Evolutionary conservation across 2,329 filamentous ascomycete genomes (phyloP).

Genomic region (Colletotrichum lindemuthianum): DNA sequence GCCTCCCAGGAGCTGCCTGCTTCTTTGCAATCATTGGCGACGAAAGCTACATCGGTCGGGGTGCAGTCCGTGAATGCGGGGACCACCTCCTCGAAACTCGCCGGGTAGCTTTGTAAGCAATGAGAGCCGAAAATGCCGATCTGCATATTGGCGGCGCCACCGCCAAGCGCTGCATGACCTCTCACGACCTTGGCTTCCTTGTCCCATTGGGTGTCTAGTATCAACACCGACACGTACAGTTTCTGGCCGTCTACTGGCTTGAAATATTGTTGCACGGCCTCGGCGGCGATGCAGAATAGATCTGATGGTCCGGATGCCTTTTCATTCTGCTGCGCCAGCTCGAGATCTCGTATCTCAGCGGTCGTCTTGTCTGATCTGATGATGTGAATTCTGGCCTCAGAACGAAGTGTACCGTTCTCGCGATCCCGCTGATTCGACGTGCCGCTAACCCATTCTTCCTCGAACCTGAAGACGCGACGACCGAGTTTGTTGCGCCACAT

Average conservation of each 20-base stretch:
- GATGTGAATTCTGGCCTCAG: slow-evolving; percentile 89
- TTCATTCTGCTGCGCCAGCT: slow-evolving; percentile 81
- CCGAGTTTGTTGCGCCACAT: slow-evolving; percentile 93
- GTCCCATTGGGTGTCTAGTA: slow-evolving; percentile 93
- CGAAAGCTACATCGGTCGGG: slow-evolving; percentile 80
- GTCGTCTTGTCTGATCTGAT: slow-evolving; percentile 86
- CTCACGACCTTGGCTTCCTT: slow-evolving; percentile 73
- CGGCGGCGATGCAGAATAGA: slow-evolving; percentile 79
- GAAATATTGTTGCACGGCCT: slow-evolving; percentile 84
- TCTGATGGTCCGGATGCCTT: slow-evolving; percentile 76
- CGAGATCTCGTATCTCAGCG: slow-evolving; percentile 81
- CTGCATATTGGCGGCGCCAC: slow-evolving; percentile 75
- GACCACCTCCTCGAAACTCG: slow-evolving; percentile 88
- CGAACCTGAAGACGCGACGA: slow-evolving; percentile 86
- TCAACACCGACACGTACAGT: slow-evolving; percentile 86
- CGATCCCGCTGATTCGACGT: slow-evolving; percentile 81
- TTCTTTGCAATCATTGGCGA: slow-evolving; percentile 88
- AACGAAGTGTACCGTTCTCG: slow-evolving; percentile 78
- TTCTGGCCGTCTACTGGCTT: slow-evolving; percentile 79
- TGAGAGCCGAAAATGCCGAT: slow-evolving; percentile 94
- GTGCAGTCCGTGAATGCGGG: slow-evolving; percentile 92
- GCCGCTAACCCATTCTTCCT: slow-evolving; percentile 93
- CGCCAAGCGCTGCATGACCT: slow-evolving; percentile 87
- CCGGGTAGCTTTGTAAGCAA: slow-evolving; percentile 89
- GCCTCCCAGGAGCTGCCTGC: slow-evolving; percentile 94